A percentile compares a stretch with the other conserved stretches of the same genome.
phyloP scores from a whole-genome alignment of 129 eudicot genomes.

The Mikania micrantha region DNA sequence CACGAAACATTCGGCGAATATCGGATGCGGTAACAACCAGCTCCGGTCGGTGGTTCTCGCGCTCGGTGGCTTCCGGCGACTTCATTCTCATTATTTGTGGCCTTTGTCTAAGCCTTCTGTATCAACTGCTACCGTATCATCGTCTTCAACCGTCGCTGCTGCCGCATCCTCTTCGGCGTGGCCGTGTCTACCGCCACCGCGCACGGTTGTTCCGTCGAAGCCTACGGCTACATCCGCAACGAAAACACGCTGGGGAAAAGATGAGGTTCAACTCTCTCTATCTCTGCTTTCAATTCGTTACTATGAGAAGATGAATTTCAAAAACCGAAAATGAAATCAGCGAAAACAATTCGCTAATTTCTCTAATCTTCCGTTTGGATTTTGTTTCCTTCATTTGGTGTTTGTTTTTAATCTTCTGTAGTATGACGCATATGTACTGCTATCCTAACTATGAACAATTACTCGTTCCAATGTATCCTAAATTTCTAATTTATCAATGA shows the following conservation, averaged over 20 bases:
- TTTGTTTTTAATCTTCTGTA: conserved; percentile 12
- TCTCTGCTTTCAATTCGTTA: conserved; percentile 53
- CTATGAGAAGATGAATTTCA: conserved; percentile 51
- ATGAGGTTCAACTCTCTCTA: conserved; percentile 59
- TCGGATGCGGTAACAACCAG: conserved; percentile 40
- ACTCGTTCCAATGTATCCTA: conserved; percentile 16
- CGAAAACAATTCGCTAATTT: neutral
- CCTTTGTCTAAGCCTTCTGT: conserved; percentile 34
- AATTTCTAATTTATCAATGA: neutral
- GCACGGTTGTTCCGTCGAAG: conserved; percentile 9
- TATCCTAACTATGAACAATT: conserved; percentile 22
- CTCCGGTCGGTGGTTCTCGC: conserved; percentile 66
- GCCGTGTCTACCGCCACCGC: conserved; percentile 30
- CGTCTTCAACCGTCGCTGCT: conserved; percentile 12
- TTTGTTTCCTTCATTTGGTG: neutral
- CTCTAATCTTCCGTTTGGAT: neutral
- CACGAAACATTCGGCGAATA: conserved; percentile 43
- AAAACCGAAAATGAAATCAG: conserved; percentile 20
- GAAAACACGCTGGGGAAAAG: conserved; percentile 55
- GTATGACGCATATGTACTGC: conserved; percentile 2
- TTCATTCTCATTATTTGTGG: conserved; percentile 48
- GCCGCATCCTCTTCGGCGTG: conserved; percentile 22
- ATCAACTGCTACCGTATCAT: neutral
- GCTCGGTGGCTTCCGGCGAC: conserved; percentile 61
- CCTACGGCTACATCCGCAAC: neutral